phyloP scores from a whole-genome alignment of 225 moss, liverwort and hornwort species.

The Pleurozium schreberi region DNA sequence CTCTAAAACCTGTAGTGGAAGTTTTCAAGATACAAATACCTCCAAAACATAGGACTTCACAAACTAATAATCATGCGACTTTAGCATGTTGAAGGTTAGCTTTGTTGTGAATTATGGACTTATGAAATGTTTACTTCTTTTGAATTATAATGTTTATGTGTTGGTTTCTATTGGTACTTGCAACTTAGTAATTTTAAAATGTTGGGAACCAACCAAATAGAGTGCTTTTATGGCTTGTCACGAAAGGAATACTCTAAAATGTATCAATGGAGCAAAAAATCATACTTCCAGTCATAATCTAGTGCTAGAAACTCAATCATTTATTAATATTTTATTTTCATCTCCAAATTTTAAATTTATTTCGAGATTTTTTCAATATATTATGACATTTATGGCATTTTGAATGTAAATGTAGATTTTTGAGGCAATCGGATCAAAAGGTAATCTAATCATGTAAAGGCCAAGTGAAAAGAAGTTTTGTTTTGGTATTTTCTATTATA shows the following conservation, averaged over 20 bases:
- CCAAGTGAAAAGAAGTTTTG: not conserved
- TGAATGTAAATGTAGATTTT: not conserved
- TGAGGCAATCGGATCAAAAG: not conserved
- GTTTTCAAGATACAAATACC: not conserved
- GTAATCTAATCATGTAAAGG: not conserved
- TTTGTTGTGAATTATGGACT: too few relatives aligned
- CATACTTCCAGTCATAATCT: not conserved
- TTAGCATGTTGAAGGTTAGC: too few relatives aligned
- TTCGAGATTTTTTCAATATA: accelerated
- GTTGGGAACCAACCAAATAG: not conserved
- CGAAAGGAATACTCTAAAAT: not conserved
- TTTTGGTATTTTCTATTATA: not conserved
- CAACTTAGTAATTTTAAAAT: not conserved
- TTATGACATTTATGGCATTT: accelerated
- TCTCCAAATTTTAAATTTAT: not conserved
- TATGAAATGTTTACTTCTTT: too few relatives aligned
- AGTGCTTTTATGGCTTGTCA: not conserved
- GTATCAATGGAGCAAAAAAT: not conserved
- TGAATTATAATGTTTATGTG: too few relatives aligned
- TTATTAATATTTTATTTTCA: not conserved
- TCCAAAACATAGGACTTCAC: not conserved
- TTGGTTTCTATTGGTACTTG: not conserved
- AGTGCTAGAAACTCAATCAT: not conserved
- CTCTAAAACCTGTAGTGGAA: not conserved
- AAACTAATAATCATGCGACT: not conserved